These are phyloP conservation scores for Melastoma malabathricum DNA, from an alignment of 345 rosid genomes.

Conservation along the genomic window DNA sequence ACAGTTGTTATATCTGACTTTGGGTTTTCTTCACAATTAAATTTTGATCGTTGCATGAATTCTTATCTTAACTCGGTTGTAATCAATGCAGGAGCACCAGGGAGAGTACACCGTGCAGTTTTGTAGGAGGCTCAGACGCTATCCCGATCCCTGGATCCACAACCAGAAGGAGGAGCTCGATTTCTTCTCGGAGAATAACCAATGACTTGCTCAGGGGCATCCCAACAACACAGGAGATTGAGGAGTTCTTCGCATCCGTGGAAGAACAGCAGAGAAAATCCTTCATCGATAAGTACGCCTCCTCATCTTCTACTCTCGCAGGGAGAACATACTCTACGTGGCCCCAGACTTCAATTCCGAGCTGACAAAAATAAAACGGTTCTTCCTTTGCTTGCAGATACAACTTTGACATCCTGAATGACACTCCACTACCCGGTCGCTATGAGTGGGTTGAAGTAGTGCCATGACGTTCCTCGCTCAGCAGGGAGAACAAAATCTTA, in stretches of 20 bases:
- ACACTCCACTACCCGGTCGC: slow-evolving; percentile 61
- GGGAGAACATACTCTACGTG: no score
- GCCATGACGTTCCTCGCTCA: slow-evolving; percentile 19
- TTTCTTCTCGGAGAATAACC: slow-evolving; percentile 13
- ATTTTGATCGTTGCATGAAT: no score
- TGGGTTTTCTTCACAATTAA: no score
- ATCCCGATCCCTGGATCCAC: slow-evolving; percentile 24
- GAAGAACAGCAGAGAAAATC: slow-evolving; percentile 43
- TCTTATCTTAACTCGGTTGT: neutral
- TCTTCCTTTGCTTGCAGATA: slow-evolving; percentile 18
- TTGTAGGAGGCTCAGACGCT: slow-evolving; percentile 15
- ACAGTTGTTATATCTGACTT: no score
- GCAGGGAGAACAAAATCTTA: neutral
- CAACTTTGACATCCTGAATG: slow-evolving; percentile 64
- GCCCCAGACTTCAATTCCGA: no score
- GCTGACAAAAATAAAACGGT: no score
- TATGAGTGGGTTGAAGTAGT: slow-evolving; percentile 57
- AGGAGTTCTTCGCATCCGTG: slow-evolving; percentile 49
- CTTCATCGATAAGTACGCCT: slow-evolving; percentile 45
- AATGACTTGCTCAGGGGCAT: slow-evolving; percentile 16
- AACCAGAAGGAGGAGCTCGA: slow-evolving; percentile 20
- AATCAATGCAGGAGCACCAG: slow-evolving; percentile 26
- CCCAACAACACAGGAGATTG: slow-evolving; percentile 46
- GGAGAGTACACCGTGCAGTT: slow-evolving; percentile 39
- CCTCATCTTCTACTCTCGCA: neutral